Conservation (phyloP, 2,329 filamentous ascomycete species). For the Claviceps capensis region DNA sequence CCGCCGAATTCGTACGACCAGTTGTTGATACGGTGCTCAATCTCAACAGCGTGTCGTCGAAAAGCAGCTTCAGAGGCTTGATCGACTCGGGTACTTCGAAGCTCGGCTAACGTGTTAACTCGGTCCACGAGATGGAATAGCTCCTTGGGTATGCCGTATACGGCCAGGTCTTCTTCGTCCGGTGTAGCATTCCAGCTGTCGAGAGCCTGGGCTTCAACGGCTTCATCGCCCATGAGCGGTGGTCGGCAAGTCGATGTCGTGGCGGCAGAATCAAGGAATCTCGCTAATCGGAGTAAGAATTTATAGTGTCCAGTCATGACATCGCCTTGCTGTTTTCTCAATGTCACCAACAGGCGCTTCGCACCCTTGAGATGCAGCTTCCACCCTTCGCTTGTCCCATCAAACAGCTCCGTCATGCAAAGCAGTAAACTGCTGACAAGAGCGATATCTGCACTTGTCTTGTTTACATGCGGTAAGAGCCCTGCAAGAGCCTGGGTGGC, state of each 20-base stretch:
- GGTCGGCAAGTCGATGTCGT: conserved; percentile 21
- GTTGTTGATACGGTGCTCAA: conserved; percentile 22
- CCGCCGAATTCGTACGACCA: conserved; percentile 22
- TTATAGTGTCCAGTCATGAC: conserved; percentile 24
- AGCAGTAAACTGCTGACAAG: conserved; percentile 26
- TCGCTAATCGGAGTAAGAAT: conserved; percentile 20
- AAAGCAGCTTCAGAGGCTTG: conserved; percentile 17
- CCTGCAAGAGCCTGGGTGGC: conserved; percentile 18
- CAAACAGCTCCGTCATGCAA: conserved; percentile 29
- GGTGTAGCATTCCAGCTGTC: conserved; percentile 13
- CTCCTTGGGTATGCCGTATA: conserved; percentile 23
- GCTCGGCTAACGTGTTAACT: conserved; percentile 19
- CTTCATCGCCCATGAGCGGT: conserved; percentile 20
- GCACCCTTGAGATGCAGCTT: conserved; percentile 28
- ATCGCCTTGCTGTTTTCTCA: conserved; percentile 18
- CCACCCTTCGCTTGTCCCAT: conserved; percentile 27
- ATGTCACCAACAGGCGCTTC: conserved; percentile 22
- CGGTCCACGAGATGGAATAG: conserved; percentile 21
- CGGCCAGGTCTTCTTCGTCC: conserved; percentile 19
- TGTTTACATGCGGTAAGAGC: conserved; percentile 21
- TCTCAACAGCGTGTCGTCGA: conserved; percentile 14
- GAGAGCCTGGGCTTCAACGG: conserved; percentile 14
- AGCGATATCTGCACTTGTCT: conserved; percentile 19
- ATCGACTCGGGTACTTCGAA: conserved; percentile 18
- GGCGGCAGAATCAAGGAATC: conserved; percentile 20